Base-by-base conservation (phyloP, 495 filamentous ascomycete genomes). In the Trichoderma parareesei region DNA sequence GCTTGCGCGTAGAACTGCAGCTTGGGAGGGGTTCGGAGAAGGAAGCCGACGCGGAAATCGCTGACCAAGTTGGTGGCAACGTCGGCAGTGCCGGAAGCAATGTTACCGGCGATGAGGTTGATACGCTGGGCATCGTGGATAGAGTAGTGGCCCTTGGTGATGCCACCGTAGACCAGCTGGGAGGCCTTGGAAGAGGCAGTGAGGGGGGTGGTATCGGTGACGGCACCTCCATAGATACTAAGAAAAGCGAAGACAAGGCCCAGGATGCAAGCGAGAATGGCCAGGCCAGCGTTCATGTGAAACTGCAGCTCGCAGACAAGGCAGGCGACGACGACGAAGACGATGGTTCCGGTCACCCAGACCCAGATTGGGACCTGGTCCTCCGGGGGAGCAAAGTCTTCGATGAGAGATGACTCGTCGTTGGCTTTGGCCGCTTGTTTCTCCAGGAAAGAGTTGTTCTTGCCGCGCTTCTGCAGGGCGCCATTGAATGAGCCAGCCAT, bases 161-260 rank as follows among this genome's bases (percentile, higher is more conserved):
- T 81, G 37, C 79, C 84, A 38, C 84, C 84, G 61, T 85, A 78
- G 63, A 87, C 72, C 63, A 86, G 75, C 69, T 87, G 84, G 44
- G 78, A 81, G 18, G 83, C 83, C 68, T 86, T 86, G 42, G 82
- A 79, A 3, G 82, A 60, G 27, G 85, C 82, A 3, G 87, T 88
- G 33, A 89, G 74, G 5, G 87, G 87, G 0, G 84, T 87, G 66
- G 82, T 79, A 66, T 88, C 85, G 9, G 86, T 87, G 40, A 81
- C 78, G 40, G 82, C 85, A 16, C 82, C 82, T 70, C 84, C 83
- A 71, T 89, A 85, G 67, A 88, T 86, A 65, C 83, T 84, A 55
- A 89, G 75, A 77, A 89, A 89, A 14, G 85, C 83, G 73, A 89
- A 89, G 71, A 89, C 71, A 78, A 89, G 86, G 59, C 85, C 84